Percentiles rank a stretch among this genome's conserved stretches.
Evolutionary conservation across 164 flowering plant genomes (phyloP).

Genomic region (Sedum album): DNA sequence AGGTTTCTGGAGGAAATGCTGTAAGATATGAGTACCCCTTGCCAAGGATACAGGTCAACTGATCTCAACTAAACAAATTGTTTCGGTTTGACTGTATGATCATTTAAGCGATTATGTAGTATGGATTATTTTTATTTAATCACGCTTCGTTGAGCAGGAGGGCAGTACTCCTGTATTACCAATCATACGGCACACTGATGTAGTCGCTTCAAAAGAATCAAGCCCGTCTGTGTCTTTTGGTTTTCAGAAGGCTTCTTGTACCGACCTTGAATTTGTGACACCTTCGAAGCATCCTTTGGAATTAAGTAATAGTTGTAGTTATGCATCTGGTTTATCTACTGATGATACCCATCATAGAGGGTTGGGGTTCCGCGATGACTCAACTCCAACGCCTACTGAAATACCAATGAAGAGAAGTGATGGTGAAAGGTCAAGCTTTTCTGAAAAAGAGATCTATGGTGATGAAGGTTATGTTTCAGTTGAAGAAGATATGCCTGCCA

Average conservation of each 20-base stretch:
- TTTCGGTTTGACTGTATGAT: not conserved
- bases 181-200: not conserved
- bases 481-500: slow-evolving; percentile 11
- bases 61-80: not conserved
- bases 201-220: not conserved
- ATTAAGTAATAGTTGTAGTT: slow-evolving; percentile 33
- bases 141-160: not conserved
- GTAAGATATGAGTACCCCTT: not conserved
- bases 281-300: slow-evolving; percentile 20
- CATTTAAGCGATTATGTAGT: not conserved
- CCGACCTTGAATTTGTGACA: slow-evolving; percentile 44
- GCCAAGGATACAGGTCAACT: not conserved
- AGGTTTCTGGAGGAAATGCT: not conserved
- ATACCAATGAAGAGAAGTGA: slow-evolving; percentile 24
- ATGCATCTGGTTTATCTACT: slow-evolving; percentile 32
- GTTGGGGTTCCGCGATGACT: slow-evolving; percentile 55
- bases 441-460: not conserved
- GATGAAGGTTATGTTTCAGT: not conserved
- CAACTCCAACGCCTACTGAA: slow-evolving; percentile 20
- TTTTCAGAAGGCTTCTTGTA: slow-evolving; percentile 29
- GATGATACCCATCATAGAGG: slow-evolving; percentile 49
- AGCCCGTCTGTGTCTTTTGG: slow-evolving; percentile 11
- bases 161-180: not conserved
- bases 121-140: not conserved
- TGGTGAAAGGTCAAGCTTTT: slow-evolving; percentile 14